These are phyloP conservation scores for Aspergillus ruber DNA, from an alignment of 2,329 filamentous ascomycete genomes.

Conservation along the genomic window DNA sequence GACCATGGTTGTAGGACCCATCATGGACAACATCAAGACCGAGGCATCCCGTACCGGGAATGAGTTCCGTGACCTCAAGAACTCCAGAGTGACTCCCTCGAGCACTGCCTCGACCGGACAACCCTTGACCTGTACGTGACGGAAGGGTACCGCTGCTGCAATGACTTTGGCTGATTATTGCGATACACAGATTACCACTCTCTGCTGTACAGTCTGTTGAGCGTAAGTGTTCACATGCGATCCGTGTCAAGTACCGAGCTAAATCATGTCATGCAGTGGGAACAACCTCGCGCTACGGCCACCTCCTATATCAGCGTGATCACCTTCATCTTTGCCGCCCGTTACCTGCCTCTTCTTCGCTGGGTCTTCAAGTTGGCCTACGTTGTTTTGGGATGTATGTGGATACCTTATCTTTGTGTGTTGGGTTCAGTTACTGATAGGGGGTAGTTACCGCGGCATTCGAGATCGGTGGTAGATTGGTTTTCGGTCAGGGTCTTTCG, in stretches of 20 bases:
- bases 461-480: conserved; percentile 51
- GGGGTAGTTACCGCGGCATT: conserved; percentile 48
- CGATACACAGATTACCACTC: conserved; percentile 56
- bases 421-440: conserved; percentile 6
- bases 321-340: conserved; percentile 55
- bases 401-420: conserved; percentile 14
- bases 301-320: conserved; percentile 53
- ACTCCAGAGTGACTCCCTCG: conserved; percentile 47
- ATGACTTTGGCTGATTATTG: conserved; percentile 9
- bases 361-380: conserved; percentile 57
- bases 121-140: conserved; percentile 52
- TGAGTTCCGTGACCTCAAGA: conserved; percentile 54
- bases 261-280: conserved; percentile 43
- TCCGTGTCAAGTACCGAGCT: neutral
- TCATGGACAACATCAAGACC: conserved; percentile 52
- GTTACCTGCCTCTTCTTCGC: conserved; percentile 57
- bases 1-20: conserved; percentile 38
- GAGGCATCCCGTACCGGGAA: conserved; percentile 51
- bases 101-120: conserved; percentile 54
- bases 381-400: conserved; percentile 52
- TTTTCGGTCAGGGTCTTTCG: conserved; percentile 53
- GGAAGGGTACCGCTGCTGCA: neutral
- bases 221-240: conserved; percentile 37
- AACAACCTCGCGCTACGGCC: conserved; percentile 58
- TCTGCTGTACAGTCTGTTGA: conserved; percentile 59